Evolutionary conservation across 257 asterid genomes (phyloP), one percentile per base, ranked within the genome.

Genomic region (Ballota nigra): DNA sequence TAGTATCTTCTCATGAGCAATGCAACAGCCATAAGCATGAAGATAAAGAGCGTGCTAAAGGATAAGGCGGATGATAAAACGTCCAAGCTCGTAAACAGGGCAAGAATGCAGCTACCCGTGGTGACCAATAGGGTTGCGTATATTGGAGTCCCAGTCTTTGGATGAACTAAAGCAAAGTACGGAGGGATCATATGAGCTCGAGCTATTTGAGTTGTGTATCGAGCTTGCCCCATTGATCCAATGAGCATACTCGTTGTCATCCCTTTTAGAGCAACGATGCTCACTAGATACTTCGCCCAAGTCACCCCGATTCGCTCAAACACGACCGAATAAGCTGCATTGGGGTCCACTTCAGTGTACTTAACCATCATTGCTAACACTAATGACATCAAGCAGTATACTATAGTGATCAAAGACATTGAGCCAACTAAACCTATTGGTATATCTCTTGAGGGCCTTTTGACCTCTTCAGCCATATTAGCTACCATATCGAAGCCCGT

Each of bases 11-110:
- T 83, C 78, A 84, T 73, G 13, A 94, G 95, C 84, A 94, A 80
- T 0, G 99, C 99, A 65, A 94, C 89, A 0, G 99, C 98, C 98
- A 94, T 91, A 24, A 94, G 97, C 99, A 91, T 94, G 90, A 94
- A 94, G 59, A 94, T 89, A 75, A 90, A 86, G 66, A 94, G 93
- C 0, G 99, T 94, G 76, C 96, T 87, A 31, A 94, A 89, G 0
- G 99, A 94, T 10, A 94, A 70, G 6, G 92, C 96, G 18, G 95
- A 88, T 13, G 98, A 86, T 74, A 94, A 69, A 61, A 94, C 92
- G 62, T 91, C 99, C 80, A 94, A 75, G 78, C 99, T 91, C 8
- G 97, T 85, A 86, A 94, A 94, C 38, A 91, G 77, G 6, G 98
- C 83, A 20, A 94, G 84, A 60, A 85, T 64, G 88, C 99, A 86